phyloP scores from a whole-genome alignment of 106 monocot species.

The Alisma plantagoaquatica region DNA sequence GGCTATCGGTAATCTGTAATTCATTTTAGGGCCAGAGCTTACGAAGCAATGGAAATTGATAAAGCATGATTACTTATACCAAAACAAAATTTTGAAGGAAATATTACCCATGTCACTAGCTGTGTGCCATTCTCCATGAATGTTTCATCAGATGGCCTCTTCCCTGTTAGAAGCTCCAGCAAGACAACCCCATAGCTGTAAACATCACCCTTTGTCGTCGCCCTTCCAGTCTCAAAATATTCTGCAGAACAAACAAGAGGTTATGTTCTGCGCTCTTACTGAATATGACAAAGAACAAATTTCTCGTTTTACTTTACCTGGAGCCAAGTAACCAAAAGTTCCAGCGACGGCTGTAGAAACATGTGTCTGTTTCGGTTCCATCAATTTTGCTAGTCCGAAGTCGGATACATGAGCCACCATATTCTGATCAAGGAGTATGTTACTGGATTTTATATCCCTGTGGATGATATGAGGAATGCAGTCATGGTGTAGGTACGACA shows the following conservation, averaged over 20 bases:
- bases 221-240: constrained; percentile 84
- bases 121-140: constrained; percentile 69
- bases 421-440: constrained; percentile 73
- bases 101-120: constrained; percentile 64
- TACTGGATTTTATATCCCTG: constrained; percentile 90
- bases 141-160: constrained; percentile 75
- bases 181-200: constrained; percentile 84
- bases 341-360: constrained; percentile 78
- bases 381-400: constrained; percentile 75
- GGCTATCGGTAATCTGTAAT: no score
- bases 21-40: no score
- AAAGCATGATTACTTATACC: no score
- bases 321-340: constrained; percentile 85
- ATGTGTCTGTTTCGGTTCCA: constrained; percentile 57
- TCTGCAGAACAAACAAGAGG: no score
- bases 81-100: background rate
- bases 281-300: no score
- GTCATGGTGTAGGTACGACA: constrained; percentile 83
- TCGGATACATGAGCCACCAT: constrained; percentile 79
- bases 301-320: constrained; percentile 56
- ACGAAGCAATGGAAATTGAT: no score
- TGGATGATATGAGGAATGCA: constrained; percentile 85
- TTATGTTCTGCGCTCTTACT: no score
- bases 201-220: constrained; percentile 81
- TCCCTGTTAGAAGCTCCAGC: constrained; percentile 82